Evolutionary conservation across 1,284 basidiomycete species (phyloP).

Genomic region (Inonotus obliquus): DNA sequence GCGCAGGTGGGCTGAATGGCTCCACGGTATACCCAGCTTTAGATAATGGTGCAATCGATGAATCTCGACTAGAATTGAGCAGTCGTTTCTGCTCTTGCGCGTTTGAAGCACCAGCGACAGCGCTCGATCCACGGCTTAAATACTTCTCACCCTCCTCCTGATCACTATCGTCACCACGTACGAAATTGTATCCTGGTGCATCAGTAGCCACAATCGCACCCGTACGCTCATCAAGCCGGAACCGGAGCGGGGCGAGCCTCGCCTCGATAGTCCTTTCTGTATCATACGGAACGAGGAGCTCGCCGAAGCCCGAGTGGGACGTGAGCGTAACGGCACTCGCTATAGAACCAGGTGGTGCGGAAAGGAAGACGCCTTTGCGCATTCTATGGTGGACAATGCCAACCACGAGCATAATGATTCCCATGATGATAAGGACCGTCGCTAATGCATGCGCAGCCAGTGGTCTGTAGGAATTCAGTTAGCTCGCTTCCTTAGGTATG

Average conservation of each 20-base stretch:
- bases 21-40: slow-evolving; percentile 14
- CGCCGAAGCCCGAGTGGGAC: slow-evolving; percentile 56
- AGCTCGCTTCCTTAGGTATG: background rate
- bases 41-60: background rate
- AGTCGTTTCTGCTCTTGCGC: background rate
- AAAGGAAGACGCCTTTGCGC: slow-evolving; percentile 47
- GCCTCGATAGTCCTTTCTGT: slow-evolving; percentile 36
- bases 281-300: slow-evolving; percentile 57
- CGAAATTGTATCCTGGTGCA: slow-evolving; percentile 10
- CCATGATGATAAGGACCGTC: slow-evolving; percentile 41
- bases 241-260: slow-evolving; percentile 50
- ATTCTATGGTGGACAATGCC: slow-evolving; percentile 43
- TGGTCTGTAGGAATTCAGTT: slow-evolving; percentile 31
- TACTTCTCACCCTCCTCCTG: slow-evolving; percentile 7
- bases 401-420: slow-evolving; percentile 38
- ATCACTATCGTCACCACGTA: background rate
- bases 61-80: background rate
- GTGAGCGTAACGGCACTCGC: slow-evolving; percentile 52
- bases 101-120: background rate
- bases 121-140: slow-evolving; percentile 7
- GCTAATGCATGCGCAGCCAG: slow-evolving; percentile 47
- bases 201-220: slow-evolving; percentile 59
- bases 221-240: slow-evolving; percentile 52
- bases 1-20: slow-evolving; percentile 12
- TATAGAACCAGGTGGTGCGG: slow-evolving; percentile 55